These are phyloP conservation scores for Mycosphaerella sp. DNA, from an alignment of 2,329 filamentous ascomycete genomes.

Conservation along the genomic window DNA sequence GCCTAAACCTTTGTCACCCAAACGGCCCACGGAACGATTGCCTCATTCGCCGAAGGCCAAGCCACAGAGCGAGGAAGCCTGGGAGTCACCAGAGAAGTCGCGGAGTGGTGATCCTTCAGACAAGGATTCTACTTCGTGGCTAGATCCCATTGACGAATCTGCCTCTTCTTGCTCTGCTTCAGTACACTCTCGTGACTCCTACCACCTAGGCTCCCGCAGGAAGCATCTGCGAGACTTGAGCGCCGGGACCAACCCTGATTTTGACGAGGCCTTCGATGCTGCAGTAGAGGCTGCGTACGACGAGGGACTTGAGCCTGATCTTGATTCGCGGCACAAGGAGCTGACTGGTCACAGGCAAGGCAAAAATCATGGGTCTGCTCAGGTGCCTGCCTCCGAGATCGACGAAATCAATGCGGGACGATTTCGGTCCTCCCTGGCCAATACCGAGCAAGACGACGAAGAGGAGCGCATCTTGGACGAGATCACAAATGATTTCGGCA, in stretches of 20 bases:
- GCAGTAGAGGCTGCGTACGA: constrained; percentile 96
- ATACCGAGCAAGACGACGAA: constrained; percentile 36
- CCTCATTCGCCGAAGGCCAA: constrained; percentile 39
- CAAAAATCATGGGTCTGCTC: constrained; percentile 21
- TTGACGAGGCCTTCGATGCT: constrained; percentile 88
- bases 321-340: constrained; percentile 40
- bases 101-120: constrained; percentile 3
- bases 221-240: constrained; percentile 65
- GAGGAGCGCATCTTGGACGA: constrained; percentile 63
- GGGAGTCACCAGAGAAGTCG: constrained; percentile 14
- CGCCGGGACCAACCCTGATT: constrained; percentile 76
- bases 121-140: constrained; percentile 32
- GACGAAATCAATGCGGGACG: constrained; percentile 21
- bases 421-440: constrained; percentile 10
- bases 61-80: constrained; percentile 13
- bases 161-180: constrained; percentile 72
- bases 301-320: constrained; percentile 74
- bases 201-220: constrained; percentile 60
- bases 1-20: constrained; percentile 65
- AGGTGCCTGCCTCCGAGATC: constrained; percentile 23
- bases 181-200: constrained; percentile 62
- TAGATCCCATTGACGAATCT: constrained; percentile 66
- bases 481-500: constrained; percentile 75
- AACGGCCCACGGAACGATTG: constrained; percentile 41
- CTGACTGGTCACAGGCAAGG: constrained; percentile 17